Evolutionary conservation across 129 eudicot species (phyloP).

Genomic region (Heracleum sosnowskyi): DNA sequence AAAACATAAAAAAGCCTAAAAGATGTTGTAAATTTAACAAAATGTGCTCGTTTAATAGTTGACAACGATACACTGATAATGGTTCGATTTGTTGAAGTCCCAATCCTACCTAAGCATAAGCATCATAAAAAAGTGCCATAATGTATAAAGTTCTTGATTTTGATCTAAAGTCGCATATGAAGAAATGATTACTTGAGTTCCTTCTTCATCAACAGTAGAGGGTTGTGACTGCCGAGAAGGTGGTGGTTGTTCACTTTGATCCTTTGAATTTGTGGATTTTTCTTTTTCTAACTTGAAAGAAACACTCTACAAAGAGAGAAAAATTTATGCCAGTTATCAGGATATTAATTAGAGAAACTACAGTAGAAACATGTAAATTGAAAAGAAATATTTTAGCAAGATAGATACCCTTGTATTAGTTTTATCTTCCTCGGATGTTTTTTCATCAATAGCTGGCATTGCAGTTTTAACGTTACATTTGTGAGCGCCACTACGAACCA

Average conservation of each 20-base stretch:
- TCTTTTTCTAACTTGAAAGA: slow-evolving; percentile 8
- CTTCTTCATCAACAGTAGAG: slow-evolving; percentile 23
- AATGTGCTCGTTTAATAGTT: background rate
- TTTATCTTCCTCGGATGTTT: slow-evolving; percentile 34
- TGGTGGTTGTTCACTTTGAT: background rate
- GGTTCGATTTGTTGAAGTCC: background rate
- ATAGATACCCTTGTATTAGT: slow-evolving; percentile 17
- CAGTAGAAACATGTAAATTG: background rate
- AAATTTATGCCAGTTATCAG: background rate
- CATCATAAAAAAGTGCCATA: background rate
- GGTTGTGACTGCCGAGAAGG: slow-evolving; percentile 17
- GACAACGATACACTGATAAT: background rate
- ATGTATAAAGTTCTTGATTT: background rate
- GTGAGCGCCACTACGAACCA: slow-evolving; percentile 49
- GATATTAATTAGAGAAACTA: background rate
- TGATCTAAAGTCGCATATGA: background rate
- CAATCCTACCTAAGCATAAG: background rate
- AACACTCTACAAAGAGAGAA: background rate
- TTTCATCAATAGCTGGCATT: slow-evolving; percentile 27
- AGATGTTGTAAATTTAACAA: background rate
- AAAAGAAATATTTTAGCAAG: background rate
- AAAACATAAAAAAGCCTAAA: background rate
- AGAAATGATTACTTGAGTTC: slow-evolving; percentile 9
- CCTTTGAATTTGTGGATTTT: slow-evolving; percentile 1
- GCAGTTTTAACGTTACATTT: slow-evolving; percentile 23